Conservation (phyloP, 805 yeast species). For the Candida incommunis region DNA sequence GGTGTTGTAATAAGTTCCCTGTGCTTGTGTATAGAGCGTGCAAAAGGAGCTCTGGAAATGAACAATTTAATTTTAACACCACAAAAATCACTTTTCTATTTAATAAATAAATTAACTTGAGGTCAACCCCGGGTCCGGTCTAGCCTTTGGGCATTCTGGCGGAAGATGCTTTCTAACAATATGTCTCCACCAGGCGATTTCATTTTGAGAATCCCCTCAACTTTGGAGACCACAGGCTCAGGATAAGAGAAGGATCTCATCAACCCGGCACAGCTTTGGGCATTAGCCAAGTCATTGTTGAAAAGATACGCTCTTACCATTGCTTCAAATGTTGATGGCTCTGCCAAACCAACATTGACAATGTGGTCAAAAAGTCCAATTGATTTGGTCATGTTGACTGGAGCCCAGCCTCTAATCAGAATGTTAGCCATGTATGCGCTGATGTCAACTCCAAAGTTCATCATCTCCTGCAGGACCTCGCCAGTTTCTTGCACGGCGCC, state of each 20-base stretch:
- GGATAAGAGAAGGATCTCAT: conserved; percentile 17
- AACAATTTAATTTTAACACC: not conserved
- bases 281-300: conserved; percentile 12
- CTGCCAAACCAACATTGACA: conserved; percentile 11
- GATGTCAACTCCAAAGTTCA: conserved; percentile 15
- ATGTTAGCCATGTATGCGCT: conserved; percentile 19
- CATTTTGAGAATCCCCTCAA: conserved; percentile 7
- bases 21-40: no score
- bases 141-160: conserved; percentile 11
- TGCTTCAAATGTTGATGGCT: conserved; percentile 24
- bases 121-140: not conserved
- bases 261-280: conserved; percentile 11
- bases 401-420: conserved; percentile 23
- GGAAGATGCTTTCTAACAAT: conserved; percentile 12
- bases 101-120: not conserved
- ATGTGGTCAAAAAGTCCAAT: conserved; percentile 17
- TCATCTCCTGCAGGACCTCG: conserved; percentile 21
- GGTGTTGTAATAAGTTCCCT: no score
- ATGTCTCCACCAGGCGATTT: conserved; percentile 2
- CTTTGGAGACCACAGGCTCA: conserved; percentile 18
- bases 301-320: conserved; percentile 19
- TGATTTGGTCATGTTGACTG: conserved; percentile 13
- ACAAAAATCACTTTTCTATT: not conserved
- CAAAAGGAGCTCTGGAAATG: not conserved
- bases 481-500: conserved; percentile 17